A percentile compares a stretch with the other conserved stretches of the same genome.
Evolutionary conservation across 768 basidiomycete genomes (phyloP).

Genomic region (Lepiota brunneoincarnata): DNA sequence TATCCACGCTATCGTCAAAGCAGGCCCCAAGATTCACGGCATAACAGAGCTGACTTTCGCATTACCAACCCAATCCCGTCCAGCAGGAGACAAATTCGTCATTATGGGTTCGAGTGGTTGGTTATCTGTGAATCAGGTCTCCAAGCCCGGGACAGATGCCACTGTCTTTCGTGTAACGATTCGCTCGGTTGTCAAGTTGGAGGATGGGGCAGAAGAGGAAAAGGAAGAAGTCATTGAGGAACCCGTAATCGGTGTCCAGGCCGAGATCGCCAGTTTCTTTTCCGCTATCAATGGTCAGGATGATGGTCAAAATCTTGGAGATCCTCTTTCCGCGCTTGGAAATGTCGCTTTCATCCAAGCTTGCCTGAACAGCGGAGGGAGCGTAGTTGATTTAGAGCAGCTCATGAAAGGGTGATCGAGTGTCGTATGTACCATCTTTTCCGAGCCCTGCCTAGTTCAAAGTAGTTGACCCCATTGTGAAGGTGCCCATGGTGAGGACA

Average conservation of each 20-base stretch:
- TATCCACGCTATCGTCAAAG: constrained; percentile 54
- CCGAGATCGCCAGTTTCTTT: constrained; percentile 60
- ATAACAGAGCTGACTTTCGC: constrained; percentile 64
- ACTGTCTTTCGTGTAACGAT: constrained; percentile 36
- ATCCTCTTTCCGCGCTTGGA: constrained; percentile 58
- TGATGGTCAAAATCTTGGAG: constrained; percentile 48
- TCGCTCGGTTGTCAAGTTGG: constrained; percentile 32
- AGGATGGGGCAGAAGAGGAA: constrained; percentile 40
- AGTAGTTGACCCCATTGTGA: too few species aligned
- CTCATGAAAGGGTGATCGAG: constrained; percentile 20
- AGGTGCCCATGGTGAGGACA: too few species aligned
- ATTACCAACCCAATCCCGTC: constrained; percentile 43
- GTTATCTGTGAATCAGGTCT: constrained; percentile 42
- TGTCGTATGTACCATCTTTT: neutral
- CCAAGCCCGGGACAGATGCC: constrained; percentile 18
- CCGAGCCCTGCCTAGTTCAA: neutral
- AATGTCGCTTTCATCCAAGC: constrained; percentile 85
- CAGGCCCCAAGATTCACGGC: constrained; percentile 52
- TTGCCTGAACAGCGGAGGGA: constrained; percentile 63
- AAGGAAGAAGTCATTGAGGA: constrained; percentile 51
- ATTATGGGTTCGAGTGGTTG: constrained; percentile 66
- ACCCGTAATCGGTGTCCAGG: constrained; percentile 47
- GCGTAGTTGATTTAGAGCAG: constrained; percentile 52
- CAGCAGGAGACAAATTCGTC: constrained; percentile 37
- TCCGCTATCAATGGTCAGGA: constrained; percentile 47